Conservation (phyloP, 2,329 filamentous ascomycete species). For the Beauveria sp. region DNA sequence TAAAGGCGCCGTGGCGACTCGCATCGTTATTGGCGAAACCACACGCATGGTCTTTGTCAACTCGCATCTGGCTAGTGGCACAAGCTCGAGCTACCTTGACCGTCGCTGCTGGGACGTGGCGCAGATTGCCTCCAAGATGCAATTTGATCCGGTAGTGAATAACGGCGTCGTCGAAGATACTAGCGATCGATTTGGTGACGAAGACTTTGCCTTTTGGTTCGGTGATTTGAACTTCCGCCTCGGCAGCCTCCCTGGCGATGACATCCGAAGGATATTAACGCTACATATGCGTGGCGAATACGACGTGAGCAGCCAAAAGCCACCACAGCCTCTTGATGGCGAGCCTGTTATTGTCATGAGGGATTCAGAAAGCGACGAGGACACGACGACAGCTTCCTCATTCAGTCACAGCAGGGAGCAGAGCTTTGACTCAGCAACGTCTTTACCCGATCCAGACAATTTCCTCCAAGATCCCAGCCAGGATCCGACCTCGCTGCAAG, state of each 20-base stretch:
- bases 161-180: constrained; percentile 59
- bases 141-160: constrained; percentile 66
- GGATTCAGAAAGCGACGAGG: constrained; percentile 39
- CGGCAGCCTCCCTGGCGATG: constrained; percentile 75
- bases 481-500: constrained; percentile 80
- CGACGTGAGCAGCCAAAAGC: constrained; percentile 40
- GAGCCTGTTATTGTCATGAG: constrained; percentile 44
- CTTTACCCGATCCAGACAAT: constrained; percentile 56
- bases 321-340: constrained; percentile 32
- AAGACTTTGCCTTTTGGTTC: constrained; percentile 94
- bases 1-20: constrained; percentile 79
- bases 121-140: constrained; percentile 67
- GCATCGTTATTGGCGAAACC: constrained; percentile 81
- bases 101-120: constrained; percentile 82
- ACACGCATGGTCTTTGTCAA: constrained; percentile 88
- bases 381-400: constrained; percentile 28
- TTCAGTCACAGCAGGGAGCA: constrained; percentile 23
- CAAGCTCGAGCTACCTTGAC: constrained; percentile 68
- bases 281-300: constrained; percentile 78
- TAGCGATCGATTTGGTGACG: constrained; percentile 68
- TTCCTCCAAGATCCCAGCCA: constrained; percentile 60
- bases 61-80: constrained; percentile 81
- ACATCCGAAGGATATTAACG: constrained; percentile 76
- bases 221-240: constrained; percentile 94
- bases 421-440: constrained; percentile 33